A percentile compares a stretch with the other conserved stretches of the same genome.
phyloP scores from a whole-genome alignment of 805 yeast species.

The Debaryomyces maramus region DNA sequence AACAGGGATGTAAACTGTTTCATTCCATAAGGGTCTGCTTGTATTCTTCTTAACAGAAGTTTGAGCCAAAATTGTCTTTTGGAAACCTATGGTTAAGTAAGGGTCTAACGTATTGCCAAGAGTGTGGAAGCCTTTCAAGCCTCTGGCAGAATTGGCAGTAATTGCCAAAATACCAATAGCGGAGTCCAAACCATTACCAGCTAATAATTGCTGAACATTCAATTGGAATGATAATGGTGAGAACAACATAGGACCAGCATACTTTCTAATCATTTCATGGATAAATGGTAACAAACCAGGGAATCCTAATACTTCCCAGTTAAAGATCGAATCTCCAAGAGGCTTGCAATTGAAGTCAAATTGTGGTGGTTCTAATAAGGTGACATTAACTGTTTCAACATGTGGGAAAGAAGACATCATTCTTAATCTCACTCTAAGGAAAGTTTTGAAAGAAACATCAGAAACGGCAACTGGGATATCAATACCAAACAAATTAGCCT shows the following conservation, averaged over 20 bases:
- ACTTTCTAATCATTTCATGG: slow-evolving; percentile 81
- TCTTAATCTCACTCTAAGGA: slow-evolving; percentile 78
- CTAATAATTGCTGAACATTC: slow-evolving; percentile 84
- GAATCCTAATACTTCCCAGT: slow-evolving; percentile 81
- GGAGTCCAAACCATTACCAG: slow-evolving; percentile 76
- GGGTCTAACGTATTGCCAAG: slow-evolving; percentile 87
- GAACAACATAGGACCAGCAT: slow-evolving; percentile 83
- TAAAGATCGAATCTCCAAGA: slow-evolving; percentile 81
- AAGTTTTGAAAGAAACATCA: slow-evolving; percentile 72
- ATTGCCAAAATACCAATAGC: slow-evolving; percentile 85
- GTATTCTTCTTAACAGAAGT: slow-evolving; percentile 72
- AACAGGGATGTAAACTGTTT: slow-evolving; percentile 68
- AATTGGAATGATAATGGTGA: slow-evolving; percentile 91
- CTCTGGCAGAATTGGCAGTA: slow-evolving; percentile 63
- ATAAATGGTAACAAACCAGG: slow-evolving; percentile 87
- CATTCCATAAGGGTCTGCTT: slow-evolving; percentile 78
- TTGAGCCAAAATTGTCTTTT: slow-evolving; percentile 58
- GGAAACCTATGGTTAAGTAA: slow-evolving; percentile 70
- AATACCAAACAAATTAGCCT: slow-evolving; percentile 79
- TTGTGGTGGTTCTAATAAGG: slow-evolving; percentile 82
- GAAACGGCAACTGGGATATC: slow-evolving; percentile 78
- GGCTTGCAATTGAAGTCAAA: slow-evolving; percentile 76
- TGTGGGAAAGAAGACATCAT: slow-evolving; percentile 93
- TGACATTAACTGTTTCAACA: slow-evolving; percentile 83
- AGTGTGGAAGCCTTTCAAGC: slow-evolving; percentile 66